Percentiles rank a stretch among this genome's conserved stretches.
These are phyloP conservation scores for Boletus fagicola DNA, from an alignment of 768 basidiomycete species.

Conservation along the genomic window DNA sequence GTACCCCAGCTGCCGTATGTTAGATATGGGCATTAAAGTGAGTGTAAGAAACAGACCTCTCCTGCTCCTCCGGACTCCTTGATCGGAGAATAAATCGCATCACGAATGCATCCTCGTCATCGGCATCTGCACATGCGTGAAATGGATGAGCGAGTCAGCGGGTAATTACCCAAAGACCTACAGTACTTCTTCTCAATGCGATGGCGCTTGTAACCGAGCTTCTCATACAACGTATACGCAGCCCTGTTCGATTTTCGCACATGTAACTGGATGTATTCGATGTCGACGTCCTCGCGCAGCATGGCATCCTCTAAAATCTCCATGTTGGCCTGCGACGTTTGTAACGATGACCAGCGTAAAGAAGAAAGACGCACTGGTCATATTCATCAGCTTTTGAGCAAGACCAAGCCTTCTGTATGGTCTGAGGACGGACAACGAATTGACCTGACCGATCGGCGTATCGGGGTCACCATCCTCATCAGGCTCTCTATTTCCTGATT, in stretches of 20 bases:
- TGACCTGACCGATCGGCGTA: slow-evolving; percentile 25
- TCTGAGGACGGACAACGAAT: slow-evolving; percentile 29
- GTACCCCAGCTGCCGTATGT: slow-evolving; percentile 4
- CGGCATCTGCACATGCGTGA: slow-evolving; percentile 20
- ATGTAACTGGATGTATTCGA: slow-evolving; percentile 28
- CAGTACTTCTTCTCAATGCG: slow-evolving; percentile 24
- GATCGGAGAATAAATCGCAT: slow-evolving; percentile 22
- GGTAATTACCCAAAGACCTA: slow-evolving; percentile 13
- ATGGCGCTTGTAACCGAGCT: slow-evolving; percentile 24
- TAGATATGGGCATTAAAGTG: background rate
- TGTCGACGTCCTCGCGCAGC: slow-evolving; percentile 8
- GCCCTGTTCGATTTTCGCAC: slow-evolving; percentile 31
- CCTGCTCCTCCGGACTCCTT: background rate
- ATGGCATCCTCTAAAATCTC: slow-evolving; percentile 26
- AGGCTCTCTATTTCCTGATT: slow-evolving; percentile 21
- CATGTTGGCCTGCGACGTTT: slow-evolving; percentile 1
- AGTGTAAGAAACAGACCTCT: slow-evolving; percentile 11
- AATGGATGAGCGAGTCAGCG: background rate
- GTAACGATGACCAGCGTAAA: background rate
- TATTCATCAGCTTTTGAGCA: slow-evolving; percentile 27
- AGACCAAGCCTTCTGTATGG: slow-evolving; percentile 31
- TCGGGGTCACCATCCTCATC: slow-evolving; percentile 11
- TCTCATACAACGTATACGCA: slow-evolving; percentile 24
- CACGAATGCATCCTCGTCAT: slow-evolving; percentile 26
- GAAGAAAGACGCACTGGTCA: slow-evolving; percentile 20